Evolutionary conservation across 1,284 basidiomycete genomes (phyloP), one percentile per base, ranked within the genome.

Genomic region (Takashimella tepidaria): DNA sequence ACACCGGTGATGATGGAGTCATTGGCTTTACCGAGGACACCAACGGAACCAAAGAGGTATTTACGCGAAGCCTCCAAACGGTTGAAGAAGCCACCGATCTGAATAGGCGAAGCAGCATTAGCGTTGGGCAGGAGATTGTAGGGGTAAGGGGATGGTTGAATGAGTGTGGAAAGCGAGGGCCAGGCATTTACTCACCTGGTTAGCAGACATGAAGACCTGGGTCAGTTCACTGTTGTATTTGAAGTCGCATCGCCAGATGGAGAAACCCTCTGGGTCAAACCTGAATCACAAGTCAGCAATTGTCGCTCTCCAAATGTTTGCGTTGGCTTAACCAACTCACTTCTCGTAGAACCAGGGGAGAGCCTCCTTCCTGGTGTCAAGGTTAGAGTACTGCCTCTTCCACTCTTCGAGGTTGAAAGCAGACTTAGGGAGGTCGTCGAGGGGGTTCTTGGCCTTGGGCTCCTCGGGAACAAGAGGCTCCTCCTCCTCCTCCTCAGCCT

Each of bases 301-400:
- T 22, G 40, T 13, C 16, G 5, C 5, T 23, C 37, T 19, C 16
- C 23, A 55, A 12, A n/a, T 6, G 5, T 42, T 10, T 22, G 31
- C 22, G n/a, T n/a, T n/a, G n/a, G n/a, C n/a, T n/a, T n/a, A 40
- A 4, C 19, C 44, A 16, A 77, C 84, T 51, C 64, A 90, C 87
- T 92, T 86, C 76, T 89, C 70, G 81, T 92, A 91, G 83, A 93
- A 87, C 89, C 89, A 93, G 45, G 69, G 66, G 51, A 76, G 58
- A 69, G 73, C 90, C 88, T 41, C 86, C 86, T 73, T 90, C 87
- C 88, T 84, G 40, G 93, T 97, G 54, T 97, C 93, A 77, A 88
- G 86, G 86, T 98, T 98, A 66, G 92, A 96, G 82, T 98, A 98
- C 55, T 88, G 86, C 51, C 92, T 86, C 80, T 98, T 98, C 89